Evolutionary conservation across 306 rosid species (phyloP).

Genomic region (Vigna unguiculata): DNA sequence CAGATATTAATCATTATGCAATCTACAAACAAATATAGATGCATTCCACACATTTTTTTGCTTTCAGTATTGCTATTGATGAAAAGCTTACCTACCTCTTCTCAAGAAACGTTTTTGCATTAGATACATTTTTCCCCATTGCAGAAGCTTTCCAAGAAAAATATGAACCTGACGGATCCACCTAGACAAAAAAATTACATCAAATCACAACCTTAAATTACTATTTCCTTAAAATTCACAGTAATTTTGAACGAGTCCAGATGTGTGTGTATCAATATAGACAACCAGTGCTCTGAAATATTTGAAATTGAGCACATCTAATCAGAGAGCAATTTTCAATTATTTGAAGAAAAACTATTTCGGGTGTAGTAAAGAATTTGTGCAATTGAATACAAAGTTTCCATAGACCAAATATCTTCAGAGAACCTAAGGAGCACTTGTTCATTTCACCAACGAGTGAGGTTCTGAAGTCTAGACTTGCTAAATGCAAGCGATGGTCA

Average conservation of each 20-base stretch:
- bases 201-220: slow-evolving; percentile 22
- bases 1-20: neutral
- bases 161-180: slow-evolving; percentile 96
- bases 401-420: slow-evolving; percentile 5
- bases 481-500: neutral
- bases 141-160: slow-evolving; percentile 99
- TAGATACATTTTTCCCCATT: slow-evolving; percentile 98
- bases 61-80: slow-evolving; percentile 4
- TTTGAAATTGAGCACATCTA: neutral
- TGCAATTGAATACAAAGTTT: neutral
- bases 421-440: slow-evolving; percentile 4
- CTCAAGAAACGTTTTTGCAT: slow-evolving; percentile 95
- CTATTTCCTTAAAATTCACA: slow-evolving; percentile 16
- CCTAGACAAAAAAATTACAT: slow-evolving; percentile 58
- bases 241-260: slow-evolving; percentile 14
- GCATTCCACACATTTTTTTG: slow-evolving; percentile 6
- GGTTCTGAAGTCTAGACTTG: neutral
- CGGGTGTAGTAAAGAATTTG: neutral
- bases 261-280: neutral
- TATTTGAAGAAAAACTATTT: neutral
- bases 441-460: neutral
- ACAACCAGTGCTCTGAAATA: neutral
- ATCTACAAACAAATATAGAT: slow-evolving; percentile 8
- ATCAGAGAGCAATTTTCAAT: slow-evolving; percentile 6
- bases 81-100: slow-evolving; percentile 75